Evolutionary conservation across 2,329 filamentous ascomycete genomes (phyloP), one percentile per base, ranked within the genome.

Genomic region (Lasiodiplodia sp.): DNA sequence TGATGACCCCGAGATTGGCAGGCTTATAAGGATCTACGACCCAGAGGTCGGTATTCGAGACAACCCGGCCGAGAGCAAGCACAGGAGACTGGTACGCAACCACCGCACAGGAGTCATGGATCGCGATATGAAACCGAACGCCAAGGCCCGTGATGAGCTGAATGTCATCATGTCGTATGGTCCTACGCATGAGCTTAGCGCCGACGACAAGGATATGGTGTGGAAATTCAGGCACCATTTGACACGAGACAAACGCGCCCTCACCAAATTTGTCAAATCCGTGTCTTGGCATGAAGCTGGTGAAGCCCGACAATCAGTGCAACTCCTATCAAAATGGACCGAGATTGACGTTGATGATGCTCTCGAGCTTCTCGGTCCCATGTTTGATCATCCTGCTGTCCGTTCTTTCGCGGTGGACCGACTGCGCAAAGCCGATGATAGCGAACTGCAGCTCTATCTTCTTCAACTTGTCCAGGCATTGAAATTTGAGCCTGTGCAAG

Each of bases 181-280:
- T 7, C 96, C 96, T 3, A 97, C 95, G 0, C 94, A 97, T 71
- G 88, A 92, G 58, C 85, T 99, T 28, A 93, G 89, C 1, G 88
- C 93, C 0, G 94, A 97, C 77, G 96, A 99, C 79, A 96, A 97
- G 76, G 96, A 99, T 79, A 86, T 97, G 64, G 89, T 99, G 23
- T 99, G 96, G 96, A 96, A 96, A 75, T 99, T 98, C 82, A 88
- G 96, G 69, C 97, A 98, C 79, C 95, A 97, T 78, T 82, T 99
- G 25, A 96, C 94, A 0, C 87, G 94, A 68, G 94, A 99, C 78
- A 99, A 99, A 73, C 78, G 82, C 67, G 84, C 95, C 2, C 84
- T 98, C 69, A 99, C 95, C 40, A 99, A 99, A 75, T 97, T 99
- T 73, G 93, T 98, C 78, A 99, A 98, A 79, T 97, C 95, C 0